A percentile compares a stretch with the other conserved stretches of the same genome.
Conservation (phyloP, 345 rosid genomes). For the Microthlaspi erraticum region DNA sequence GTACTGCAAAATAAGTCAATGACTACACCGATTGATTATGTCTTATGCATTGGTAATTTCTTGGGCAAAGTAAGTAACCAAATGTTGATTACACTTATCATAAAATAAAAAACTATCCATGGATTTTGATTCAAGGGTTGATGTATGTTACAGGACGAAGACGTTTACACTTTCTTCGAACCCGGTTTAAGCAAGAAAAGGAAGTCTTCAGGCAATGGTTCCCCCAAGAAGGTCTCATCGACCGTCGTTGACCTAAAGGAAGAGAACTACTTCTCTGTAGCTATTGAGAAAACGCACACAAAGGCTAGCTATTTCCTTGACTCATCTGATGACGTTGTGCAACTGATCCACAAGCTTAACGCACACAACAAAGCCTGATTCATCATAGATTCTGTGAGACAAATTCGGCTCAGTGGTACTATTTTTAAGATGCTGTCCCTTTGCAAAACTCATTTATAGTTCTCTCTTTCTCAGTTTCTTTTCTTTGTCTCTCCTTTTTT, state of each 20-base stretch:
- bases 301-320: conserved; percentile 72
- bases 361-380: conserved; percentile 34
- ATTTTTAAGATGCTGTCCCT: neutral
- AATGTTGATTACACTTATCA: neutral
- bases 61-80: conserved; percentile 68
- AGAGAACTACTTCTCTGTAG: conserved; percentile 89
- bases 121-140: conserved; percentile 21
- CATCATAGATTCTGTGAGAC: conserved; percentile 10
- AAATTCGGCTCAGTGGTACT: neutral
- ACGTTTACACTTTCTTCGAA: conserved; percentile 91
- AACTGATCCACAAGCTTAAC: conserved; percentile 65
- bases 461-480: conserved; percentile 2
- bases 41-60: conserved; percentile 86
- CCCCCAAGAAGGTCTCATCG: conserved; percentile 74
- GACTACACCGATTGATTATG: conserved; percentile 87
- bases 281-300: conserved; percentile 75
- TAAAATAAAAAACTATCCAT: neutral
- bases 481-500: neutral
- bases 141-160: conserved; percentile 74
- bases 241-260: conserved; percentile 87
- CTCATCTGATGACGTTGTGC: conserved; percentile 80
- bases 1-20: conserved; percentile 75
- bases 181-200: conserved; percentile 57
- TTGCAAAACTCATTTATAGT: conserved; percentile 14
- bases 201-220: conserved; percentile 36